Base-by-base conservation (phyloP, 2,329 filamentous ascomycete species). In the Grosmannia huntii region DNA sequence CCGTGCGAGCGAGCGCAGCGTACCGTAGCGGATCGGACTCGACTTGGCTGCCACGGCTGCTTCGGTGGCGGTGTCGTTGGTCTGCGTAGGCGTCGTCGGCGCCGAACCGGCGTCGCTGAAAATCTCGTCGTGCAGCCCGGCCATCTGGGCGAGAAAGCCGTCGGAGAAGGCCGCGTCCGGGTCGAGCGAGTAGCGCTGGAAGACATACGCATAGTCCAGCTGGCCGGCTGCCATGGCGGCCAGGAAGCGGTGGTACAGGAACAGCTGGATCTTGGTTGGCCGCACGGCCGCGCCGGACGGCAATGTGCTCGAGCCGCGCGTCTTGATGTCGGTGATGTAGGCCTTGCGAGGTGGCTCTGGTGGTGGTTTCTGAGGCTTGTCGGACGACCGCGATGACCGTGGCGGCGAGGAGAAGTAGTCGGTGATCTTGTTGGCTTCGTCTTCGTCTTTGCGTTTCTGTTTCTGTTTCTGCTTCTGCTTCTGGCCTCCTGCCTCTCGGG, bases 251-350 rank as follows among this genome's bases (percentile, higher is more conserved):
- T 92, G 90, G 68, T 97, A 99, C 0, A 97, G 75, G 71, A 95
- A 90, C 0, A 97, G 76, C 68, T 99, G 94, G 60, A 96, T 85
- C 64, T 86, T 83, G 0, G 90, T 89, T 0, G 89, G 89, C 12
- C 87, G 81, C 51, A 89, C 77, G 0, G 84, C 81, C 0, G 82
- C 74, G 25, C 83, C 81, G 1, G 80, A 76, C 1, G 90, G 89
- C 2, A 89, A 67, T 3, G 77, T 79, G n/a, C 72, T 75, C 4
- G 79, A 82, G 1, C 77, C 78, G 21, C 91, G 81, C 0, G 92
- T 97, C 71, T 99, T 99, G 62, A 96, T 83, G 65, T 99, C 94
- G 0, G 84, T 85, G 54, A 99, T 74, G 69, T 95, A 96, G n/a
- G 81, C 68, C 60, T 72, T 27, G 66, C 69, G 9, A 38, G 10